Conservation (phyloP, 768 basidiomycete species). For the Rhizopogon salebrosus region DNA sequence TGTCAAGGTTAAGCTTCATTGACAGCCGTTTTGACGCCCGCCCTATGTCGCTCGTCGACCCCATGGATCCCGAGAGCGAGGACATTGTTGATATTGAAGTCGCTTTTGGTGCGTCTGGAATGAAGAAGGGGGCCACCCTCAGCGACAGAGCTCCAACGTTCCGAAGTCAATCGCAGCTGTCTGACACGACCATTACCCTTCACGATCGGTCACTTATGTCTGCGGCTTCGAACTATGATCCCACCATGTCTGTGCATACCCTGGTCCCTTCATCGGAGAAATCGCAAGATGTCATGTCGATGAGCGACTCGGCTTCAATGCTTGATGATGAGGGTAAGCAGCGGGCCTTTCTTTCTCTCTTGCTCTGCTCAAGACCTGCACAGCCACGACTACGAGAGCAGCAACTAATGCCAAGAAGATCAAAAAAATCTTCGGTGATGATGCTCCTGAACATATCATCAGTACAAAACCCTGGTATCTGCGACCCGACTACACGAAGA, state of each 20-base stretch:
- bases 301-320: slow-evolving; percentile 15
- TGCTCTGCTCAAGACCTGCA: slow-evolving; percentile 1
- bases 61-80: slow-evolving; percentile 36
- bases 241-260: slow-evolving; percentile 19
- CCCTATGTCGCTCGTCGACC: slow-evolving; percentile 32
- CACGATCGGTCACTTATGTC: slow-evolving; percentile 19
- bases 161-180: slow-evolving; percentile 30
- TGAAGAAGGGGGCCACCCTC: slow-evolving; percentile 21
- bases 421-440: slow-evolving; percentile 61
- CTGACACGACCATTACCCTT: slow-evolving; percentile 28
- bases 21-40: slow-evolving; percentile 45
- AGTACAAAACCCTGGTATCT: slow-evolving; percentile 77
- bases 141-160: slow-evolving; percentile 22
- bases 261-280: slow-evolving; percentile 16
- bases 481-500: slow-evolving; percentile 68
- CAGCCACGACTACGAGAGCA: slow-evolving; percentile 19
- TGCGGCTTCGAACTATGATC: slow-evolving; percentile 19
- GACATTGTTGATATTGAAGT: slow-evolving; percentile 57
- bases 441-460: slow-evolving; percentile 42
- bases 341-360: background rate
- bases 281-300: slow-evolving; percentile 11
- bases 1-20: slow-evolving; percentile 63
- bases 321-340: slow-evolving; percentile 21
- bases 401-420: slow-evolving; percentile 49
- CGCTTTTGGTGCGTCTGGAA: slow-evolving; percentile 40